These are phyloP conservation scores for Spathaspora girioi DNA, from an alignment of 805 yeast species.

Conservation along the genomic window DNA sequence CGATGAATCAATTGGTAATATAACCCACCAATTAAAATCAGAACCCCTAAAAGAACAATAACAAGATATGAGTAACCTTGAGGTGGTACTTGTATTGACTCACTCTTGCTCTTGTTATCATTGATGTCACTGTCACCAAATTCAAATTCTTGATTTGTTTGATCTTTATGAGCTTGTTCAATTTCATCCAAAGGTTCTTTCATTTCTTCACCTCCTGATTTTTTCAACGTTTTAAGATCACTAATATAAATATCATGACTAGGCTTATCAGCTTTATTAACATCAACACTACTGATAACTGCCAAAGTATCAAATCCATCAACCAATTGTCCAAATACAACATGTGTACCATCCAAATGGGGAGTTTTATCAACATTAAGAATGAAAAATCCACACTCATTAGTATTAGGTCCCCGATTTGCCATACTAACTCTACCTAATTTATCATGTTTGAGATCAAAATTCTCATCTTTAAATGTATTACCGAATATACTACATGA, in stretches of 20 bases:
- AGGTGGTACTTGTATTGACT: neutral
- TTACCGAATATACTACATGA: conserved; percentile 66
- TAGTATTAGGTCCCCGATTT: conserved; percentile 49
- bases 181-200: neutral
- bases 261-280: conserved; percentile 14
- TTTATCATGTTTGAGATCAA: conserved; percentile 62
- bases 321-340: conserved; percentile 88
- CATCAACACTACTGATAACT: conserved; percentile 11
- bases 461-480: conserved; percentile 52
- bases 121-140: neutral
- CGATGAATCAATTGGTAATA: neutral
- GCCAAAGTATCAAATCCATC: conserved; percentile 84
- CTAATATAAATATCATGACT: conserved; percentile 12
- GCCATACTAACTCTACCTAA: conserved; percentile 90
- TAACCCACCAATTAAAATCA: neutral
- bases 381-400: conserved; percentile 47
- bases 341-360: conserved; percentile 83
- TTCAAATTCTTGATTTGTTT: neutral
- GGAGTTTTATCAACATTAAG: conserved; percentile 21
- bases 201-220: neutral
- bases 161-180: neutral
- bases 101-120: neutral
- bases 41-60: neutral
- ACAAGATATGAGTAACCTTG: neutral
- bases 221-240: conserved; percentile 1